phyloP scores from a whole-genome alignment of 1,284 basidiomycete genomes.

The Blastosporella zonata region DNA sequence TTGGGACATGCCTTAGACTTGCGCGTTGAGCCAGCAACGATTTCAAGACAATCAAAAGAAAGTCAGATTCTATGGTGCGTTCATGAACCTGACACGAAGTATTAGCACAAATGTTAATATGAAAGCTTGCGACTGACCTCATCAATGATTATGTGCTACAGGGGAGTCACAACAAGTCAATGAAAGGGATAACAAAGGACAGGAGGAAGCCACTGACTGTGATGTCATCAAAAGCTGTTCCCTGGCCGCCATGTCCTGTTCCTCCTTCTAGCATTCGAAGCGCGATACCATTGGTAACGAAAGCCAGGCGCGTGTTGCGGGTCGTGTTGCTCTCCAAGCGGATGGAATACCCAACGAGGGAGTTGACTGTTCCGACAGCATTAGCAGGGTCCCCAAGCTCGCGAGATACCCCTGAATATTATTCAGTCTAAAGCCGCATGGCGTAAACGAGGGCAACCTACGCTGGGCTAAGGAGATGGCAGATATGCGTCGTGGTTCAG shows the following conservation, averaged over 20 bases:
- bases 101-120: neutral
- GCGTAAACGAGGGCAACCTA: constrained; percentile 21
- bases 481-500: constrained; percentile 95
- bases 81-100: constrained; percentile 74
- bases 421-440: constrained; percentile 1
- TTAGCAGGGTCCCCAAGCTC: constrained; percentile 89
- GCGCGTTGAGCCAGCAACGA: constrained; percentile 78
- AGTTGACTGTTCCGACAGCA: constrained; percentile 76
- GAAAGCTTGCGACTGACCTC: constrained; percentile 50
- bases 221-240: constrained; percentile 88
- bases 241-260: constrained; percentile 59
- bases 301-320: constrained; percentile 77
- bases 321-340: constrained; percentile 89
- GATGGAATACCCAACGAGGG: constrained; percentile 94
- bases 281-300: constrained; percentile 95
- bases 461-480: constrained; percentile 97
- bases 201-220: constrained; percentile 52
- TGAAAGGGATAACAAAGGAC: constrained; percentile 6
- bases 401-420: constrained; percentile 64
- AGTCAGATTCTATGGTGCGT: constrained; percentile 96
- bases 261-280: constrained; percentile 93
- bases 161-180: neutral
- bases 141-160: constrained; percentile 83
- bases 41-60: constrained; percentile 93
- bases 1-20: constrained; percentile 70